These are phyloP conservation scores for Naegleria gruberi DNA, from an alignment of 208 protist genomes.

Conservation along the genomic window DNA sequence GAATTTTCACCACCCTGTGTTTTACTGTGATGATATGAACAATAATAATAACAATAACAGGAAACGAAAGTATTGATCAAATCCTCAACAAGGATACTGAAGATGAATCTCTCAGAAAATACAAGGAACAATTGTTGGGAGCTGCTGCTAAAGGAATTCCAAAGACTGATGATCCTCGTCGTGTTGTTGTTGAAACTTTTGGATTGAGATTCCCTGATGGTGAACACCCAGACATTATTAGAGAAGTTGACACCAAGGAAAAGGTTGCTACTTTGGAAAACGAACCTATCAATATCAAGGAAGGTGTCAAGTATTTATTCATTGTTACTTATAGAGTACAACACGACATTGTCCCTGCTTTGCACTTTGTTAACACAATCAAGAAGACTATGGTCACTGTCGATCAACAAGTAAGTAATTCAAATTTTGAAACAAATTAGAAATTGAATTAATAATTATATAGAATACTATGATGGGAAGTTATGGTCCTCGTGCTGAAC, in stretches of 20 bases:
- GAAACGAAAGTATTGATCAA: not conserved
- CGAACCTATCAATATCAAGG: slow-evolving; percentile 15
- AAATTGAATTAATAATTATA: not conserved
- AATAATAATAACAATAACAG: no score
- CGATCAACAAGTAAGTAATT: not conserved
- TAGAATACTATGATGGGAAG: slow-evolving; percentile 14
- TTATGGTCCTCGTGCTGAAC: not conserved
- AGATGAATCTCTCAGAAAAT: slow-evolving; percentile 22
- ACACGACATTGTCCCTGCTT: slow-evolving; percentile 23
- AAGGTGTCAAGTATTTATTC: slow-evolving; percentile 17
- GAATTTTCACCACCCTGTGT: no score
- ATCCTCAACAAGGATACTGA: slow-evolving; percentile 1
- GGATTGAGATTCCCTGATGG: not conserved
- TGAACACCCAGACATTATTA: not conserved
- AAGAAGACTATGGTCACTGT: not conserved
- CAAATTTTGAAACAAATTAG: not conserved
- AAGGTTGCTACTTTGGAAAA: not conserved
- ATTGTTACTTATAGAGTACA: slow-evolving; percentile 10
- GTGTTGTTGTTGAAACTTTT: slow-evolving; percentile 6
- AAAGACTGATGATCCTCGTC: not conserved
- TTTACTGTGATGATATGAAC: no score
- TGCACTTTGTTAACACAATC: slow-evolving; percentile 11
- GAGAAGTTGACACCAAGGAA: not conserved
- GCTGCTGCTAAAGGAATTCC: not conserved
- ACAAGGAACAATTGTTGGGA: slow-evolving; percentile 24